These are phyloP conservation scores for Thermothielavioides terrestris DNA, from an alignment of 495 filamentous ascomycete genomes.

Conservation along the genomic window DNA sequence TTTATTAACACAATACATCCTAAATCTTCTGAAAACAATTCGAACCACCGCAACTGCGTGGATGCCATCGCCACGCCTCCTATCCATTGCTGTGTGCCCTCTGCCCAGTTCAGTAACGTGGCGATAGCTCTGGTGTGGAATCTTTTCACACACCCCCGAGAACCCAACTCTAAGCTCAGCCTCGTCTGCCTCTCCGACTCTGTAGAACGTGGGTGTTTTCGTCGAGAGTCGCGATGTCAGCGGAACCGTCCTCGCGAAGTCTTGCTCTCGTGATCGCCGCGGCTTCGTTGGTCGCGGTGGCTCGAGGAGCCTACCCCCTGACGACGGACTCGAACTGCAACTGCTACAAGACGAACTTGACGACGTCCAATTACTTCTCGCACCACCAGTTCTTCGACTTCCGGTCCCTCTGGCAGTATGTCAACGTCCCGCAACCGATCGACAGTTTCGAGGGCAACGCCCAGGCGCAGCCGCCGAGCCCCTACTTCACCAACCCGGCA, in stretches of 20 bases:
- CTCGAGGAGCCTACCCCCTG: constrained; percentile 24
- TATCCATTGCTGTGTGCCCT: not conserved
- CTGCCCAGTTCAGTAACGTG: too few relatives aligned
- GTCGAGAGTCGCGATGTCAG: not conserved
- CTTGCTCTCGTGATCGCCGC: constrained; percentile 14
- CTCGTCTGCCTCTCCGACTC: not conserved
- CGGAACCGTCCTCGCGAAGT: not conserved
- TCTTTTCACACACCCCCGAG: too few relatives aligned
- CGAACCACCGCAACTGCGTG: too few relatives aligned
- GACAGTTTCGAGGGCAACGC: constrained; percentile 20
- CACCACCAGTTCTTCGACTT: constrained; percentile 62
- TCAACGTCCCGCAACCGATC: constrained; percentile 16
- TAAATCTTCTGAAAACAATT: too few relatives aligned
- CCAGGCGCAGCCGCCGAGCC: constrained; percentile 25
- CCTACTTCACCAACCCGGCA: constrained; percentile 30
- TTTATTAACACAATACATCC: too few relatives aligned
- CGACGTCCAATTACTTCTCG: constrained; percentile 48
- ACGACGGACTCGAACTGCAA: constrained; percentile 38
- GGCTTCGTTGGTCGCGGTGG: constrained; percentile 7
- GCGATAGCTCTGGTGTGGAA: too few relatives aligned
- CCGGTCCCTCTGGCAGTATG: constrained; percentile 39
- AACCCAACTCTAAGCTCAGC: not conserved
- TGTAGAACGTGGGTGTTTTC: not conserved
- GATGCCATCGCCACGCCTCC: too few relatives aligned
- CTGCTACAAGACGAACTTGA: constrained; percentile 41